Conservation (phyloP, 2,329 filamentous ascomycete species). For the Lizonia empirigonia region DNA sequence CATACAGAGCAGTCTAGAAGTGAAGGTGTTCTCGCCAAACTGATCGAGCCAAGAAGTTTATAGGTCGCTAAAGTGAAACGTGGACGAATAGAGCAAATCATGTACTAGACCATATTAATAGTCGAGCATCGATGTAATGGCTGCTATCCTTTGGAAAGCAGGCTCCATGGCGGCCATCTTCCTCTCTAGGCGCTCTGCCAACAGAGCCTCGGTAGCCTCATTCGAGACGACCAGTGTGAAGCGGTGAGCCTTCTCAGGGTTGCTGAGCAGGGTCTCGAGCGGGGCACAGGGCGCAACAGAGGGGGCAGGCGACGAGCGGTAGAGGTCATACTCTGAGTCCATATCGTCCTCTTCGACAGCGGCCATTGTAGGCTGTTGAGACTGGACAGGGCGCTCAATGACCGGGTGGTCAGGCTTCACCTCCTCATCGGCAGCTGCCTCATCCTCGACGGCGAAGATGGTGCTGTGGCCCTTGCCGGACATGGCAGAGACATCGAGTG, state of each 20-base stretch:
- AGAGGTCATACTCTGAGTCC: constrained; percentile 67
- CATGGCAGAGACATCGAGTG: constrained; percentile 64
- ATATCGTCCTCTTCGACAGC: constrained; percentile 53
- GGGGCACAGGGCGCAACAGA: constrained; percentile 38
- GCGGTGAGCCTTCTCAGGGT: constrained; percentile 67
- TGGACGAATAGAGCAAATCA: constrained; percentile 1
- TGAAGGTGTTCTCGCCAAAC: constrained; percentile 1
- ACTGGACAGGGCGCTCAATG: constrained; percentile 50
- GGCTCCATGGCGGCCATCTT: constrained; percentile 44
- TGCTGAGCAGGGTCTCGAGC: constrained; percentile 52
- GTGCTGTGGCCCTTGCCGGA: constrained; percentile 67
- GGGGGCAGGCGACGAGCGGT: constrained; percentile 52
- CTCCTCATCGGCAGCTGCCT: constrained; percentile 52
- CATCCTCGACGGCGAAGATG: constrained; percentile 41
- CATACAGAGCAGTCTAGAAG: constrained; percentile 35
- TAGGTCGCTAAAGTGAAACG: constrained; percentile 7
- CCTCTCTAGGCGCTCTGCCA: constrained; percentile 43
- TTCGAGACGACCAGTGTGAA: constrained; percentile 69
- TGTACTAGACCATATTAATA: constrained; percentile 9
- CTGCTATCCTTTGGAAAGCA: constrained; percentile 41
- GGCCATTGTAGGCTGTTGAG: constrained; percentile 24
- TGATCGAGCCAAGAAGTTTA: no score
- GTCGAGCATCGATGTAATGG: constrained; percentile 46
- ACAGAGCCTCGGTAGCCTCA: constrained; percentile 48
- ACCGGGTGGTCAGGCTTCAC: constrained; percentile 58